Evolutionary conservation across 2,329 filamentous ascomycete species (phyloP).

Genomic region (Eurotiales sp.): DNA sequence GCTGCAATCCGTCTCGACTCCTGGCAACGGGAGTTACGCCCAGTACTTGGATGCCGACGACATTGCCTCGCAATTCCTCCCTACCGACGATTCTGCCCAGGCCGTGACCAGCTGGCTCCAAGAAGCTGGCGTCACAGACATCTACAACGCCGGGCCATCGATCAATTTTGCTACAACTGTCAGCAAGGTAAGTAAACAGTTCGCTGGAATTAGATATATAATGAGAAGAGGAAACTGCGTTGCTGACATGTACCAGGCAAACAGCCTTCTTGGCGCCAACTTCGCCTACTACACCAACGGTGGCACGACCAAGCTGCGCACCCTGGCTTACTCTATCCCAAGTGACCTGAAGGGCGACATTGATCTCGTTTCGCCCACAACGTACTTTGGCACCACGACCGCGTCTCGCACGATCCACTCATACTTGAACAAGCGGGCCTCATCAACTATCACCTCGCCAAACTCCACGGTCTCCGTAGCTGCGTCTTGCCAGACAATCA

Average conservation of each 20-base stretch:
- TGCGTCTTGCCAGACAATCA: constrained; percentile 27
- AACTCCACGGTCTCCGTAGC: constrained; percentile 20
- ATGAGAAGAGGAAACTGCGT: background rate
- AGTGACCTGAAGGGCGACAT: constrained; percentile 37
- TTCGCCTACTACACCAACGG: constrained; percentile 46
- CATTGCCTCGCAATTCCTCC: constrained; percentile 41
- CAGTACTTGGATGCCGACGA: constrained; percentile 46
- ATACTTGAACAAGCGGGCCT: constrained; percentile 12
- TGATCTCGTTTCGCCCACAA: constrained; percentile 51
- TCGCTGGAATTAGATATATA: no score
- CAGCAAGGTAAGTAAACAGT: constrained; percentile 28
- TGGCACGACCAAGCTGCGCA: constrained; percentile 41
- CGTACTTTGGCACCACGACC: constrained; percentile 44
- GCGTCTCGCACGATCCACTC: constrained; percentile 5
- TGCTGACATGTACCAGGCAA: constrained; percentile 21
- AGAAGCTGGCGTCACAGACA: constrained; percentile 32
- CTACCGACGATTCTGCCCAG: constrained; percentile 35
- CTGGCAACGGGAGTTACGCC: constrained; percentile 46
- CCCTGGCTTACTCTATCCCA: constrained; percentile 40
- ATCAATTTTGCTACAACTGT: constrained; percentile 44
- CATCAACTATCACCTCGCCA: background rate
- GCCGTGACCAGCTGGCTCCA: constrained; percentile 41
- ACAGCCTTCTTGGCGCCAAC: constrained; percentile 46
- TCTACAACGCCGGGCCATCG: constrained; percentile 38
- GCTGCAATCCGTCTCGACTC: constrained; percentile 44